Conservation (phyloP, 1,139 yeast species). For the Debaryomyces subglobosus region DNA sequence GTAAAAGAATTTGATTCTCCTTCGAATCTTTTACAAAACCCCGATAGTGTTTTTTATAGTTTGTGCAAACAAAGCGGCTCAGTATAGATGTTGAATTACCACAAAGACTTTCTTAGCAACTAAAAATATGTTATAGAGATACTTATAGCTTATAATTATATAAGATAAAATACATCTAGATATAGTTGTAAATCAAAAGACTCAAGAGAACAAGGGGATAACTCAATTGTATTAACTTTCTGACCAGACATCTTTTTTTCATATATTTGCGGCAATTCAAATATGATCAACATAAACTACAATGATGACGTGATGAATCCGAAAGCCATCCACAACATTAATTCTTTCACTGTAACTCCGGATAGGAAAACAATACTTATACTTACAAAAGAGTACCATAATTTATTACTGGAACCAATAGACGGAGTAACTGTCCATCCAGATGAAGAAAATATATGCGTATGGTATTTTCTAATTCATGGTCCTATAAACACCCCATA, state of each 20-base stretch:
- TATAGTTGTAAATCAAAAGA: not conserved
- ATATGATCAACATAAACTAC: constrained; percentile 1
- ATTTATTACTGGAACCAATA: constrained; percentile 12
- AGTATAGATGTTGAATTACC: constrained; percentile 4
- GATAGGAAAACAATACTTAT: constrained; percentile 12
- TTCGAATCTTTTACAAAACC: constrained; percentile 15
- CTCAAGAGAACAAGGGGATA: not conserved
- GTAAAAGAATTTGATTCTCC: constrained; percentile 75
- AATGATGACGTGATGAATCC: constrained; percentile 3
- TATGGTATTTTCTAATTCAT: constrained; percentile 21
- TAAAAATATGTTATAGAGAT: not conserved
- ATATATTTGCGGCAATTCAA: not conserved
- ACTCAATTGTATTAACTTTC: not conserved
- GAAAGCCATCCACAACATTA: constrained; percentile 4
- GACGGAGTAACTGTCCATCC: constrained; percentile 16
- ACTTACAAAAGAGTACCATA: constrained; percentile 16
- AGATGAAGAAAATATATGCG: constrained; percentile 17
- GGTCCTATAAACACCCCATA: constrained; percentile 18
- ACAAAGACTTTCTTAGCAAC: not conserved
- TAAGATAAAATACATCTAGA: not conserved
- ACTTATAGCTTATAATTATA: not conserved
- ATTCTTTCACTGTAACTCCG: constrained; percentile 1
- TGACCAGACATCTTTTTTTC: not conserved
- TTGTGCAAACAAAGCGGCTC: constrained; percentile 23
- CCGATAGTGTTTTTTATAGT: constrained; percentile 19